Evolutionary conservation across 108 stramenopile species (phyloP).

Genomic region (Pseudonitzschia multiseries): DNA sequence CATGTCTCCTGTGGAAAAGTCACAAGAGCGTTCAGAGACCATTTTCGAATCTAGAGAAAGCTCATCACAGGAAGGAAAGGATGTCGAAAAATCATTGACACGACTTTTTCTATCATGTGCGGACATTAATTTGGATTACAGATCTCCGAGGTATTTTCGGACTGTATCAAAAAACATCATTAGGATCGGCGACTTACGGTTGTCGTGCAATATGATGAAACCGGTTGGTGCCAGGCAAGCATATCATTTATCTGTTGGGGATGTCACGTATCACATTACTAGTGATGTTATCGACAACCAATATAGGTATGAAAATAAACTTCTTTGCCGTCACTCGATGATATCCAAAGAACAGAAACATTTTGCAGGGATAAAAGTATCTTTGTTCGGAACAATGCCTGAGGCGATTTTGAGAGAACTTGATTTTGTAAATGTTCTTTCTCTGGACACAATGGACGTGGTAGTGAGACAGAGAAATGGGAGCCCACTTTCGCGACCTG

Average conservation of each 20-base stretch:
- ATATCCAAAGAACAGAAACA: not conserved
- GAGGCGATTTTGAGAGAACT: constrained; percentile 54
- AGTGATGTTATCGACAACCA: constrained; percentile 16
- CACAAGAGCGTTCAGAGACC: not conserved
- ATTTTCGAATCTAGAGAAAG: constrained; percentile 10
- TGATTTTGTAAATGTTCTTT: constrained; percentile 59
- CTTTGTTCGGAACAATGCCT: constrained; percentile 25
- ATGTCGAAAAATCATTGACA: constrained; percentile 33
- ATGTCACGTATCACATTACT: constrained; percentile 52
- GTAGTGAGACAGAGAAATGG: constrained; percentile 27
- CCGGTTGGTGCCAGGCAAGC: constrained; percentile 54
- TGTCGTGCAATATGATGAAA: constrained; percentile 68
- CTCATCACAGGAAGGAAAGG: not conserved
- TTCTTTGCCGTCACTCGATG: constrained; percentile 40
- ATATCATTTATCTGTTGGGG: constrained; percentile 60
- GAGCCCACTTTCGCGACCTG: not conserved
- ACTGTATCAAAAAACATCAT: constrained; percentile 54
- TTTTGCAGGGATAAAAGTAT: not conserved
- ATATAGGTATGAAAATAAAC: constrained; percentile 46
- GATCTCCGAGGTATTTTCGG: constrained; percentile 44
- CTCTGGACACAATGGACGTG: constrained; percentile 62
- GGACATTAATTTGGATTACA: constrained; percentile 80
- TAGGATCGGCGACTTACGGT: constrained; percentile 66
- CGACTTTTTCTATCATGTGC: constrained; percentile 58
- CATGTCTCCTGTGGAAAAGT: not conserved